Evolutionary conservation across 441 rosid species (phyloP).

Genomic region (Pelargonium myrrhifolium): DNA sequence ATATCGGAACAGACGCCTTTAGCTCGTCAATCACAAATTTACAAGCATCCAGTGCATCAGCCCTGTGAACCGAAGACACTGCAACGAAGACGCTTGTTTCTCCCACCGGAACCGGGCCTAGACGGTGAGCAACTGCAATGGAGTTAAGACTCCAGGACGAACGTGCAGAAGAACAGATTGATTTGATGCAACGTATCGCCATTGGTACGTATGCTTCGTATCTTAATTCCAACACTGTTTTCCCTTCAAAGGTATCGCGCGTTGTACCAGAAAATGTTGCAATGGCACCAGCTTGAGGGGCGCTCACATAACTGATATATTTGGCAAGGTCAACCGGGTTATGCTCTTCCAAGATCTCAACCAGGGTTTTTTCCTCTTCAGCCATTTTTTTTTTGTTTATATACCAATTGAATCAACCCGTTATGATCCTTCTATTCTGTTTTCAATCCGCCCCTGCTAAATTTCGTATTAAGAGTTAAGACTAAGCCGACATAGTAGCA

Average conservation of each 20-base stretch:
- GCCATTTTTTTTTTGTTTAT: slow-evolving; percentile 29
- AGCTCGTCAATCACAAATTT: slow-evolving; percentile 69
- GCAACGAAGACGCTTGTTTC: slow-evolving; percentile 79
- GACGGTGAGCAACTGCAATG: slow-evolving; percentile 64
- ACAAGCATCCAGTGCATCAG: slow-evolving; percentile 71
- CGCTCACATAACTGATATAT: slow-evolving; percentile 60
- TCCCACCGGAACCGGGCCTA: slow-evolving; percentile 76
- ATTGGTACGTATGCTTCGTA: slow-evolving; percentile 84
- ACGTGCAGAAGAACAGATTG: slow-evolving; percentile 54
- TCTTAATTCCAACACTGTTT: slow-evolving; percentile 63
- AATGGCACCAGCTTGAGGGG: slow-evolving; percentile 73
- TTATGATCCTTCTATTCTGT: too few relatives aligned
- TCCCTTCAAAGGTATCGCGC: slow-evolving; percentile 67
- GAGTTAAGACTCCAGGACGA: slow-evolving; percentile 62
- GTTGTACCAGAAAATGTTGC: slow-evolving; percentile 87
- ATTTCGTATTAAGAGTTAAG: too few relatives aligned
- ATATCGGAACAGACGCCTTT: slow-evolving; percentile 78
- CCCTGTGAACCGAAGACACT: slow-evolving; percentile 75
- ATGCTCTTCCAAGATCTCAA: slow-evolving; percentile 68
- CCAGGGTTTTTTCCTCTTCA: slow-evolving; percentile 45
- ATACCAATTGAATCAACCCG: too few relatives aligned
- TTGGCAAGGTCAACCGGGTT: slow-evolving; percentile 46
- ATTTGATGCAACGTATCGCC: slow-evolving; percentile 56
- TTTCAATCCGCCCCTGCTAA: too few relatives aligned
- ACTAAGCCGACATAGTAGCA: too few relatives aligned